Percentiles rank a stretch among this genome's conserved stretches.
These are phyloP conservation scores for Coemansia sp. DNA, from an alignment of 192 early-diverging fungal species.

Conservation along the genomic window DNA sequence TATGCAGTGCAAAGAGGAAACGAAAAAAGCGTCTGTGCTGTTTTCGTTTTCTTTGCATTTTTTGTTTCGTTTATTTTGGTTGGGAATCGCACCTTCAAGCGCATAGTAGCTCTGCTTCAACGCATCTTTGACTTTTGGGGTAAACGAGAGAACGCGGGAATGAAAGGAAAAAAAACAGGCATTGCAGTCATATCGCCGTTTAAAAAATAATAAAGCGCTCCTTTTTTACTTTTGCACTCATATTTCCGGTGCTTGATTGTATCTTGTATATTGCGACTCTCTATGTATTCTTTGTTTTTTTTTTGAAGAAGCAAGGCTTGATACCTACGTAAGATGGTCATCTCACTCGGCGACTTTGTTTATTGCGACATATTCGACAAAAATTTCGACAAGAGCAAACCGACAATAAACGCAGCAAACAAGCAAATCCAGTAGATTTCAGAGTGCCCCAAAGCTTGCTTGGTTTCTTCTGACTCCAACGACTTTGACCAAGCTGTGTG, in stretches of 20 bases:
- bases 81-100: too few relatives aligned
- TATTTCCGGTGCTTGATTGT: too few relatives aligned
- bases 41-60: not conserved
- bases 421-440: not conserved
- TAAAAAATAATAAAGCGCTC: not conserved
- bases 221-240: not conserved
- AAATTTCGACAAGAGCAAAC: not conserved
- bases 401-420: not conserved
- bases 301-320: not conserved
- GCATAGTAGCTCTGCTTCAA: too few relatives aligned
- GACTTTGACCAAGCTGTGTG: not conserved
- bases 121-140: too few relatives aligned
- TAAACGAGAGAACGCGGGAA: too few relatives aligned
- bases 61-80: too few relatives aligned
- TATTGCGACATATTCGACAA: not conserved
- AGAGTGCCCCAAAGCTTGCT: not conserved
- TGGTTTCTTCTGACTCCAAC: not conserved
- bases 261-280: too few relatives aligned
- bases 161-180: too few relatives aligned
- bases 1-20: too few relatives aligned
- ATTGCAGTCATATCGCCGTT: too few relatives aligned
- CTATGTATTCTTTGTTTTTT: not conserved
- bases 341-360: not conserved
- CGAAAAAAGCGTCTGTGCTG: too few relatives aligned
- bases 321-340: too few relatives aligned